Evolutionary conservation across 495 filamentous ascomycete species (phyloP), one percentile per base, ranked within the genome.

Genomic region (Cercophora sp.): DNA sequence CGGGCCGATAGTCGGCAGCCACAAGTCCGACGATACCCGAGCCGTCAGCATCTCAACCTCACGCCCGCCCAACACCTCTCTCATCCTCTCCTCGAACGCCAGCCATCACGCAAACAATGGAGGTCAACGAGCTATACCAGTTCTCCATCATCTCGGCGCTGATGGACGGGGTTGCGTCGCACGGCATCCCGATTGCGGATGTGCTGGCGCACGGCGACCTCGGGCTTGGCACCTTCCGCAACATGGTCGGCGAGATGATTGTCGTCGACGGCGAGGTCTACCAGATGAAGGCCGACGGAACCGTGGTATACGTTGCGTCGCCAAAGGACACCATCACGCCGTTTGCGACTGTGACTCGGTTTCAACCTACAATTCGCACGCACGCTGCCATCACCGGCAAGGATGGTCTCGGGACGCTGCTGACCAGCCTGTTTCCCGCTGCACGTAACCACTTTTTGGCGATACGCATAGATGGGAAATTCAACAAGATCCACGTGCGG

Each of bases 201-300:
- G 48, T 78, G 18, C 63, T 73, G 25, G 19, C 43, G 0, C 70
- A 77, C 52, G 76, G 78, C 62, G 65, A 71, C 60, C 73, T 76
- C 58, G 77, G 78, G 19, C 68, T 80, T 0, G 78, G 78, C 15
- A 80, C 78, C n/a, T 73, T 79, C 49, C 53, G 55, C 9, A 47
- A 59, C 51, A 73, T 81, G 57, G 67, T 69, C 39, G 77, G 77
- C 58, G 78, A 80, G 59, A 73, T 80, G 60, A 69, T 79, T 25
- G 62, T 79, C n/a, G 54, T 80, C 11, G 73, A 79, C 50, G 64
- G 66, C 47, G 55, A 59, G 8, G 63, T 70, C 23, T 79, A 77
- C 58, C 77, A 79, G 61, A 71, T 72, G 62, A 70, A 67, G 22
- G 54, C 62, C 18, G 69, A 71, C 29, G 74, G 74, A 13, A 56